Evolutionary conservation across 176 grass and related monocot genomes (phyloP).

Genomic region (Eleusine indica): DNA sequence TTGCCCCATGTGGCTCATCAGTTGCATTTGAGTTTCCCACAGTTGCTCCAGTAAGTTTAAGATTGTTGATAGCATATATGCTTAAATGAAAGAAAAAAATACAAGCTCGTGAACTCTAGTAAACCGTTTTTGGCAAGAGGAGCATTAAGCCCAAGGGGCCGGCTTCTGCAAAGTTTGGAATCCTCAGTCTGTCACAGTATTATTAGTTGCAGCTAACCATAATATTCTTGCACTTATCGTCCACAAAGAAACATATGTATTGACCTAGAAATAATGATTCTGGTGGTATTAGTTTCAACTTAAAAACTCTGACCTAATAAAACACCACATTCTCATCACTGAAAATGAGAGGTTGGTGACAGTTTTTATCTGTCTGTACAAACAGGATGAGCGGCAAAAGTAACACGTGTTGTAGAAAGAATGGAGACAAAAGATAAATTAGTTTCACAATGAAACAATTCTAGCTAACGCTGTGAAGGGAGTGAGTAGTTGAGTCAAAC

Average conservation of each 20-base stretch:
- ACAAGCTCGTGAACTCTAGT: neutral
- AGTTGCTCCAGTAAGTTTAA: neutral
- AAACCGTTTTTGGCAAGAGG: neutral
- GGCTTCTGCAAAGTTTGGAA: conserved; percentile 19
- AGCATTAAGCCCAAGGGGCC: neutral
- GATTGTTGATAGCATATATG: neutral
- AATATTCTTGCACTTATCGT: neutral
- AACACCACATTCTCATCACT: neutral
- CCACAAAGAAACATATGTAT: neutral
- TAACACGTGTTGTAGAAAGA: neutral
- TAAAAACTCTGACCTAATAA: neutral
- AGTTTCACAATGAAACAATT: conserved; percentile 25
- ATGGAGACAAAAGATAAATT: conserved; percentile 1
- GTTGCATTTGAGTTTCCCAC: neutral
- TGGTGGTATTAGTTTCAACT: neutral
- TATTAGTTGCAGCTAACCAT: conserved; percentile 1
- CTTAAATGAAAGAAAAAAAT: neutral
- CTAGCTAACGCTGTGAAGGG: neutral
- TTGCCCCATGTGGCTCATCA: neutral
- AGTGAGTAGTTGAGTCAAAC: neutral
- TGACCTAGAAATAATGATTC: conserved; percentile 6
- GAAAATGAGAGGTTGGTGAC: neutral
- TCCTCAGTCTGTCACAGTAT: neutral
- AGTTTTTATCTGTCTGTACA: neutral
- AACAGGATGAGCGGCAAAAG: neutral